phyloP scores from a whole-genome alignment of 169 alveolate genomes.

The Plasmodium billcollinsi region DNA sequence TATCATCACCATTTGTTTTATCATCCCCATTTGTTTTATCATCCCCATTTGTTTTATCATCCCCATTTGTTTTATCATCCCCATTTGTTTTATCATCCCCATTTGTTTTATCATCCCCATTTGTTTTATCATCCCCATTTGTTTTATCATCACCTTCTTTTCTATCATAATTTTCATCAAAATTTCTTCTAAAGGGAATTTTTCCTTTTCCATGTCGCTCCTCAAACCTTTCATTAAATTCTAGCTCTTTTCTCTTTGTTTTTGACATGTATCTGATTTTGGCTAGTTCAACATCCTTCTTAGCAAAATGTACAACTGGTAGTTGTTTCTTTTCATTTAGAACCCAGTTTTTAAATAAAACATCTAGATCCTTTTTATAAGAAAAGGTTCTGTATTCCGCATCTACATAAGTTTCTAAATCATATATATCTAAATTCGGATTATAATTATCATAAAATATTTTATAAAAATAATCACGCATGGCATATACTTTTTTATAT shows the following conservation, averaged over 20 bases:
- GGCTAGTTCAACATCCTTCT: slow-evolving; percentile 72
- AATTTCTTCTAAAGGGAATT: not conserved
- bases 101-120: not conserved
- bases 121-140: not conserved
- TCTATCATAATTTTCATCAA: not conserved
- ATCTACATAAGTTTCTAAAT: slow-evolving; percentile 73
- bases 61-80: not conserved
- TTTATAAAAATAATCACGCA: slow-evolving; percentile 74
- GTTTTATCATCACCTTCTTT: not conserved
- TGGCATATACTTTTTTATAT: slow-evolving; percentile 74
- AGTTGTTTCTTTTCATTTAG: slow-evolving; percentile 53
- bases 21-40: not conserved
- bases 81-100: not conserved
- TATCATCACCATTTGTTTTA: not conserved
- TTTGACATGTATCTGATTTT: slow-evolving; percentile 53
- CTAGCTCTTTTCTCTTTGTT: slow-evolving; percentile 52
- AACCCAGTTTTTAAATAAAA: slow-evolving; percentile 68
- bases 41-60: not conserved
- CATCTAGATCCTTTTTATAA: slow-evolving; percentile 54
- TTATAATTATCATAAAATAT: slow-evolving; percentile 64
- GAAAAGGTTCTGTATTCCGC: slow-evolving; percentile 72
- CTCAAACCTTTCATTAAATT: slow-evolving; percentile 25
- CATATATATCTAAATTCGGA: slow-evolving; percentile 66
- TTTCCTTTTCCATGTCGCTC: slow-evolving; percentile 37
- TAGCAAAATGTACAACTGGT: slow-evolving; percentile 68